Evolutionary conservation across 257 asterid species (phyloP), one percentile per base, ranked within the genome.

Genomic region (Solanum pennellii): DNA sequence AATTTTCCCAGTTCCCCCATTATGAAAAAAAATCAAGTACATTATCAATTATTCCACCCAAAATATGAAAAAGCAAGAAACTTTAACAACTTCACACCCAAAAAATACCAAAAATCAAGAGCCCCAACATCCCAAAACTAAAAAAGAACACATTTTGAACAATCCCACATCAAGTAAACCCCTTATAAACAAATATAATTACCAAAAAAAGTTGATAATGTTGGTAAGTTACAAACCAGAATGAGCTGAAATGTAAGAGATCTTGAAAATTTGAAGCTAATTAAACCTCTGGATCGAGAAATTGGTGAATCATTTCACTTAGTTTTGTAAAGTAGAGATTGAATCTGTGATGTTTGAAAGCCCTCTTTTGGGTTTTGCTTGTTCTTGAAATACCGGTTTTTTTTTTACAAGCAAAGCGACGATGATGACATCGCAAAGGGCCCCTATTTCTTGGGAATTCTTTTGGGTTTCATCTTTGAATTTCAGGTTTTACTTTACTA

Each of bases 341-440:
- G 86, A 52, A 80, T 82, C 49, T 44, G 18, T 66, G 52, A 45
- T 15, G 23, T 47, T 47, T n/a, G 82, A 68, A 41, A 13, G 62
- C 74, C 9, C 23, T 47, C 16, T 65, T 66, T 7, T 6, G 4
- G 42, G 10, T 49, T 42, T 88, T 85, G 31, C 75, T 42, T 77
- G 83, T 85, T 75, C 84, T 62, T 89, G 89, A 86, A 87, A 83
- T 14, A 62, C 83, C 66, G 88, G 84, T 88, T 87, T 62, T 90
- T 56, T 52, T 60, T 89, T 87, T 83, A 83, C 89, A 91, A 92
- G 91, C 74, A 89, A 91, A 89, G 91, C 52, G 88, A 84, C 44
- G 44, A 20, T 74, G 89, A 87, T 37, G 88, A 49, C 76, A 83
- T 52, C 68, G 68, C 25, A 9, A 11, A 80, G 25, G 68, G 44